Evolutionary conservation across 192 early-diverging fungal genomes (phyloP).

Genomic region (Gryganskiella cystojenkinii): DNA sequence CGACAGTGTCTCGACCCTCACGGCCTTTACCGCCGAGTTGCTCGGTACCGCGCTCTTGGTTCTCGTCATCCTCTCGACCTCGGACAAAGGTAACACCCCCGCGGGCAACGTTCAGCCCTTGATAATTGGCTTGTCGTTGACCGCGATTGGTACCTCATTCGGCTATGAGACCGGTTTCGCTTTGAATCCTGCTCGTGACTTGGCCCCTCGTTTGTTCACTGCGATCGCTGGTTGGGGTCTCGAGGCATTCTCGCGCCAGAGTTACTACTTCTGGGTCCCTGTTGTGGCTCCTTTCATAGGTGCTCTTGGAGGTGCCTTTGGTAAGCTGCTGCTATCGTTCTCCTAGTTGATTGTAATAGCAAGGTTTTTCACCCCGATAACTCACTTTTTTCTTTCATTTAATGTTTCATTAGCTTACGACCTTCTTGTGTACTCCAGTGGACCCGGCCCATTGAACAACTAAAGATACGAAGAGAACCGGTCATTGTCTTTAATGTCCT

Average conservation of each 20-base stretch:
- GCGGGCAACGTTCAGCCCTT: constrained; percentile 56
- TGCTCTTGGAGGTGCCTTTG: constrained; percentile 11
- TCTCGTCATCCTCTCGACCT: constrained; percentile 56
- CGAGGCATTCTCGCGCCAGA: constrained; percentile 64
- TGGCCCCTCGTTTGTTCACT: constrained; percentile 75
- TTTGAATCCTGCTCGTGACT: constrained; percentile 78
- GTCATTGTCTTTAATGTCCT: no score
- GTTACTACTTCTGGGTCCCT: constrained; percentile 74
- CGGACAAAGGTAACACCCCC: constrained; percentile 62
- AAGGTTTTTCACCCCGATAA: no score
- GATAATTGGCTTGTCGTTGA: constrained; percentile 64
- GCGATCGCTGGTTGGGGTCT: constrained; percentile 67
- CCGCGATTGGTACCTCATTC: constrained; percentile 64
- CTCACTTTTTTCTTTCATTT: not conserved
- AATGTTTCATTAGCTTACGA: constrained; percentile 7
- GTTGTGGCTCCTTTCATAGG: constrained; percentile 68
- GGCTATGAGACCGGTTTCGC: constrained; percentile 69
- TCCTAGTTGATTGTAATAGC: no score
- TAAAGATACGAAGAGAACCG: no score
- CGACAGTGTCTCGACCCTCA: constrained; percentile 17
- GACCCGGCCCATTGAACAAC: constrained; percentile 10
- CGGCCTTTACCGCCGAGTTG: constrained; percentile 63
- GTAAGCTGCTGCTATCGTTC: no score
- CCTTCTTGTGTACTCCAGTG: constrained; percentile 4
- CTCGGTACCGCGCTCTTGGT: constrained; percentile 70